Percentiles rank a stretch among this genome's conserved stretches.
Conservation (phyloP, 2,329 filamentous ascomycete species). For the Pseudogymnoascus destructans region DNA sequence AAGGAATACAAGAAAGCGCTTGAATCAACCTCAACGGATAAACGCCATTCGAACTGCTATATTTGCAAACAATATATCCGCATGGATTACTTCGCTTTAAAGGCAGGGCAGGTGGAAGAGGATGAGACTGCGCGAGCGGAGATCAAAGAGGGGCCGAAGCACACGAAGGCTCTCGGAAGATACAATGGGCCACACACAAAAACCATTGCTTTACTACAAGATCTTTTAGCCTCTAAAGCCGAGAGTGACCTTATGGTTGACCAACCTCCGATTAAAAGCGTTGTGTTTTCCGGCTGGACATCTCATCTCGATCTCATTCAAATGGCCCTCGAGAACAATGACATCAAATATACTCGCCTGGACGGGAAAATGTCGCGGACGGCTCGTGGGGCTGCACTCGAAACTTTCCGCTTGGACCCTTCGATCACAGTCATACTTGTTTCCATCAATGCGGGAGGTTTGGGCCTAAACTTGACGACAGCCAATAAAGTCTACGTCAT, state of each 20-base stretch:
- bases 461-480: conserved; percentile 80
- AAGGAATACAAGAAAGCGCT: conserved; percentile 43
- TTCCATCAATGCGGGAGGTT: conserved; percentile 81
- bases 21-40: conserved; percentile 27
- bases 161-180: conserved; percentile 46
- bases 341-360: conserved; percentile 63
- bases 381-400: conserved; percentile 62
- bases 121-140: conserved; percentile 20
- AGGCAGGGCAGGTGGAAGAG: conserved; percentile 29
- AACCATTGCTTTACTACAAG: conserved; percentile 67
- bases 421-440: conserved; percentile 70
- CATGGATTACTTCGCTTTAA: conserved; percentile 55
- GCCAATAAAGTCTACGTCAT: conserved; percentile 87
- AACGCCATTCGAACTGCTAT: conserved; percentile 43
- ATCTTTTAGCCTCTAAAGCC: conserved; percentile 51
- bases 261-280: conserved; percentile 74
- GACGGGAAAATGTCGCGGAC: conserved; percentile 77
- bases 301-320: conserved; percentile 87
- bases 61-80: conserved; percentile 54
- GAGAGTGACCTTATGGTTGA: conserved; percentile 48
- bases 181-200: conserved; percentile 89
- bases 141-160: conserved; percentile 30
- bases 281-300: conserved; percentile 95
- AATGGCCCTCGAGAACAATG: conserved; percentile 55
- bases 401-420: conserved; percentile 61